Base-by-base conservation (phyloP, 352 stramenopile genomes). In the Globisporangium carolinianum region DNA sequence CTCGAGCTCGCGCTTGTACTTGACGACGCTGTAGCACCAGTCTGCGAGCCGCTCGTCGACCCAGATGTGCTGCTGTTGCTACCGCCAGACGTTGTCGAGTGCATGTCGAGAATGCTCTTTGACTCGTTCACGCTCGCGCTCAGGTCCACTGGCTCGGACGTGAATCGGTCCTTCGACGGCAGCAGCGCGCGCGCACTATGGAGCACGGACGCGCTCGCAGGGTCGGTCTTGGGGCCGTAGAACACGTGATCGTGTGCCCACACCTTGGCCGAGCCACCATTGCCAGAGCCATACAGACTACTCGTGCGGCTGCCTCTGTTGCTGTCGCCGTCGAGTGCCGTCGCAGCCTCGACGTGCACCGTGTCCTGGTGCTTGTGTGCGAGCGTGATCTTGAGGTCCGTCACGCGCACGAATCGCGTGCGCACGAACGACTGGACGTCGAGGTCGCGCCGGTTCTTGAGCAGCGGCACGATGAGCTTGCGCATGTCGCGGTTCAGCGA, bases 361-460 rank as follows among this genome's bases (percentile, higher is more conserved):
- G 72, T 86, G 51, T 89, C 72, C 51, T 72, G 73, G 52, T 87
- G 69, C 53, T 80, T 77, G 42, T 79, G 77, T 15, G 79, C 73
- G 17, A 87, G 68, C 35, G 72, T 73, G 55, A 90, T 87, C 66
- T 86, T 86, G 5, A 90, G 57, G 41, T 90, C 77, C 1, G 73
- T 79, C 2, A 87, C 71, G 10, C 70, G 71, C 38, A 90, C 77
- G 53, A 84, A 87, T 2, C 77, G 71, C 8, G 75, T 86, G 46
- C 79, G 76, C 7, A 87, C 66, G 35, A 72, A 84, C 24, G 75
- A 73, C 57, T 86, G 72, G 24, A 87, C 77, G n/a, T 84, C 69
- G 8, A 90, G 69, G 42, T 90, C 79, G 17, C 75, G 73, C 5
- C 79, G 74, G 47, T 86, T 85, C 66, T 87, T 87, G 46, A 87